Evolutionary conservation across 495 filamentous ascomycete genomes (phyloP).

Genomic region (Letharia lupina): DNA sequence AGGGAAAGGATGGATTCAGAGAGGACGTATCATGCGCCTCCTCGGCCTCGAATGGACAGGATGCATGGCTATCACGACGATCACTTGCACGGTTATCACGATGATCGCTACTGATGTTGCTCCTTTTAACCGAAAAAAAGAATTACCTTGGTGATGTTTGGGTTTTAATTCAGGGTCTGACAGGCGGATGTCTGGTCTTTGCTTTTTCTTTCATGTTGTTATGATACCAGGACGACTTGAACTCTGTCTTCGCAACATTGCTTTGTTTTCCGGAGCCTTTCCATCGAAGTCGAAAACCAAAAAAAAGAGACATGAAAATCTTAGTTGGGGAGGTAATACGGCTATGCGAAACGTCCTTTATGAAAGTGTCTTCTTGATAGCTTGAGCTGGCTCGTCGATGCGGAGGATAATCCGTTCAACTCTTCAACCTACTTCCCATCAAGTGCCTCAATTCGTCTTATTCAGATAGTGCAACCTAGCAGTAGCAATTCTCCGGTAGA

Average conservation of each 20-base stretch:
- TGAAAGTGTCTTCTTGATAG: constrained; percentile 2
- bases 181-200: neutral
- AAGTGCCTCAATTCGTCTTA: neutral
- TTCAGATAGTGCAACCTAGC: neutral
- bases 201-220: neutral
- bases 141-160: neutral
- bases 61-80: neutral
- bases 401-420: constrained; percentile 1
- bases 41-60: constrained; percentile 1
- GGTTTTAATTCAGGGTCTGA: neutral
- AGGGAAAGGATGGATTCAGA: neutral
- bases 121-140: neutral
- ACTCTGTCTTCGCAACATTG: neutral
- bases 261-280: neutral
- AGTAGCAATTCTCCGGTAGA: neutral
- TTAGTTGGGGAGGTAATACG: constrained; percentile 1
- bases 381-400: neutral
- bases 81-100: constrained; percentile 1
- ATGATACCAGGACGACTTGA: neutral
- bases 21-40: neutral
- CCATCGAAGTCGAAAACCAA: neutral
- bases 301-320: neutral
- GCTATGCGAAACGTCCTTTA: constrained; percentile 8
- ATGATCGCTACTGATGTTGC: neutral
- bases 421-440: neutral